Conservation (phyloP, 345 rosid species). For the Salix arbutifolia region DNA sequence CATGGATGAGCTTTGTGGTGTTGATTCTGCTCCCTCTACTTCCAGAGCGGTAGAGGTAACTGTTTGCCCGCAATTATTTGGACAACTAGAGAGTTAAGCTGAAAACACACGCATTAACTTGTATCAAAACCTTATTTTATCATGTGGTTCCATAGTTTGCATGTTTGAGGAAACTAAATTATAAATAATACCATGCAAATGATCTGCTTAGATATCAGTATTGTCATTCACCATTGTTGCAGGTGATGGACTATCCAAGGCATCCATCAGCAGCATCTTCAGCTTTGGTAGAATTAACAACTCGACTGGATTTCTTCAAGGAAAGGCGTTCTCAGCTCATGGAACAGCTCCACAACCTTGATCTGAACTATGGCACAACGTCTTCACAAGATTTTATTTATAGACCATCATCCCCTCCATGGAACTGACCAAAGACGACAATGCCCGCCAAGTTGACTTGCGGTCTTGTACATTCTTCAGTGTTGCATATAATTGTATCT, state of each 20-base stretch:
- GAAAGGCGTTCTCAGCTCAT: constrained; percentile 95
- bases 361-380: constrained; percentile 71
- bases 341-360: constrained; percentile 97
- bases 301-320: constrained; percentile 97
- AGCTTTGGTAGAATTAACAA: constrained; percentile 84
- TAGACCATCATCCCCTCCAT: constrained; percentile 87
- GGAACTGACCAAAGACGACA: constrained; percentile 47
- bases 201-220: not conserved
- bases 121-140: not conserved
- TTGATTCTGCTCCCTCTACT: constrained; percentile 73
- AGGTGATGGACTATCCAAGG: constrained; percentile 75
- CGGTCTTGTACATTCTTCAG: constrained; percentile 47
- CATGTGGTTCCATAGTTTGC: not conserved
- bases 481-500: constrained; percentile 43
- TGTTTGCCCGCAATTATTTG: not conserved
- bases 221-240: constrained; percentile 11
- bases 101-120: too few species aligned
- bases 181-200: not conserved
- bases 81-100: not conserved
- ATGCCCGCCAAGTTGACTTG: not conserved
- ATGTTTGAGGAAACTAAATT: not conserved
- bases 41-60: constrained; percentile 81
- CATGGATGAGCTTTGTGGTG: constrained; percentile 61
- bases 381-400: constrained; percentile 81
- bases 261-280: constrained; percentile 78